Evolutionary conservation across 2,329 filamentous ascomycete species (phyloP).

Genomic region (Periconia sp.): DNA sequence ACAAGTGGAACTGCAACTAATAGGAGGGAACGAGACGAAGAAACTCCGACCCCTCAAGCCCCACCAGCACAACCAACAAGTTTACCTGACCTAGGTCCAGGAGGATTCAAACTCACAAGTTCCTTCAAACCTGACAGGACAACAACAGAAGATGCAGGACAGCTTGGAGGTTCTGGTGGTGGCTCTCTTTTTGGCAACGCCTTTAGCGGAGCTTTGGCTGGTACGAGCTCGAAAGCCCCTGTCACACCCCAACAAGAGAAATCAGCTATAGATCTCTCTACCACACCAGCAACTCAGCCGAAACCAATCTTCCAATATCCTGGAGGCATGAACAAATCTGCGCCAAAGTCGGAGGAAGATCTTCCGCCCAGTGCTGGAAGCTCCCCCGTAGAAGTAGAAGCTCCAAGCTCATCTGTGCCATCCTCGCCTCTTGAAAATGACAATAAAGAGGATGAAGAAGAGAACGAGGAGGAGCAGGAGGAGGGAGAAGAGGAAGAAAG

Average conservation of each 20-base stretch:
- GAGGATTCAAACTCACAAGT: slow-evolving; percentile 66
- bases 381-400: slow-evolving; percentile 48
- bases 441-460: slow-evolving; percentile 39
- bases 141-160: slow-evolving; percentile 61
- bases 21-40: slow-evolving; percentile 34
- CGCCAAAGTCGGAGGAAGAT: slow-evolving; percentile 41
- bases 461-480: slow-evolving; percentile 41
- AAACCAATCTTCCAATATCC: slow-evolving; percentile 7
- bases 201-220: slow-evolving; percentile 62
- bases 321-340: slow-evolving; percentile 22
- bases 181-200: slow-evolving; percentile 62
- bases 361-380: slow-evolving; percentile 50
- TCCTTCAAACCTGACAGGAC: slow-evolving; percentile 68
- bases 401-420: slow-evolving; percentile 36
- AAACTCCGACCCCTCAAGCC: slow-evolving; percentile 36
- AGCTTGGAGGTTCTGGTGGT: slow-evolving; percentile 47
- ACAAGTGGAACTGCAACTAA: slow-evolving; percentile 27
- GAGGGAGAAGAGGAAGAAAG: slow-evolving; percentile 27
- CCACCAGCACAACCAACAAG: slow-evolving; percentile 26
- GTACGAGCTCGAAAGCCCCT: slow-evolving; percentile 36
- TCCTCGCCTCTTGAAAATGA: slow-evolving; percentile 34
- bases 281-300: slow-evolving; percentile 37
- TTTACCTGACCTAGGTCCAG: slow-evolving; percentile 32
- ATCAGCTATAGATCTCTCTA: slow-evolving; percentile 38
- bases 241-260: slow-evolving; percentile 43